Base-by-base conservation (phyloP, 1,139 yeast species). In the Hyphopichia fennica region DNA sequence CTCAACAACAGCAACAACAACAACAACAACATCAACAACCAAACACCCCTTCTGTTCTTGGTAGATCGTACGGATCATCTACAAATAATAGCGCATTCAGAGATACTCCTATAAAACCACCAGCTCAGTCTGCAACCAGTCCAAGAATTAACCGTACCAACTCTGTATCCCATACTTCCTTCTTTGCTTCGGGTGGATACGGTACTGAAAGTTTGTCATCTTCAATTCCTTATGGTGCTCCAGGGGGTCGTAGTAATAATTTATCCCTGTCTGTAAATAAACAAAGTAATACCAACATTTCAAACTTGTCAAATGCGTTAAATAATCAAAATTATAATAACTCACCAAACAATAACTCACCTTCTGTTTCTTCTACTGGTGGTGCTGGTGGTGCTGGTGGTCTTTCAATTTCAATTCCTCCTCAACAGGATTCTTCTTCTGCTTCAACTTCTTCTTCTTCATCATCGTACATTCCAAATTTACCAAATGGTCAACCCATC, bases 221-320 rank as follows among this genome's bases (percentile, higher is more conserved):
- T 17, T 75, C 81, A 39, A 84, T 85, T 41, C 93, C 93, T 0
- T 85, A 83, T 58, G 73, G 84, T 7, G 90, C 84, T 2, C 93
- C 93, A 1, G 85, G 85, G 11, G 82, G 82, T 3, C 65, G 76
- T 40, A 48, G 51, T 17, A 57, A 51, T 8, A 27, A 33, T 19
- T 33, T 33, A 14, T 33, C 35, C 27, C 27, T 20, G 35, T 33
- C 32, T 3, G 33, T 35, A 11, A 33, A 33, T 11, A 28, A 28
- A 14, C 15, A n/a, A 22, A 19, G 16, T 22, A 28, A 20, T 14
- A 20, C 42, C 4, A 35, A 42, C 31, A 15, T 42, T 50, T 54
- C 58, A 4, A 49, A 32, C 19, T 43, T 53, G 15, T 40, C 36
- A 4, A 17, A 19, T 14, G 37, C 45, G 9, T 33, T 25, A 16